Base-by-base conservation (phyloP, 805 yeast species). In the Cephaloascus albidus region DNA sequence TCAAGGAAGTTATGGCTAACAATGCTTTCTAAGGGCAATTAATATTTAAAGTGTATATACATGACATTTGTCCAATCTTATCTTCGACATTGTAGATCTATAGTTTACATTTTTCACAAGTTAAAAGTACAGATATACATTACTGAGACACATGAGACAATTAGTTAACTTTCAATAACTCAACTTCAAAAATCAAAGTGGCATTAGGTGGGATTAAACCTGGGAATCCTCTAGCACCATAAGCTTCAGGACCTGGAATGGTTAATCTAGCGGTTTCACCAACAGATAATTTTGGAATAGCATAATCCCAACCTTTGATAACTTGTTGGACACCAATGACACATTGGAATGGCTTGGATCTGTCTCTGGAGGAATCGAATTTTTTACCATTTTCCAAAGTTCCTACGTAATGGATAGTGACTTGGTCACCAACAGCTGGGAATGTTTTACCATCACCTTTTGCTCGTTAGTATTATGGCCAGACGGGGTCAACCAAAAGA, bases 141-240 rank as follows among this genome's bases (percentile, higher is more conserved):
- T n/a, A n/a, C n/a, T n/a, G n/a, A n/a, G n/a, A n/a, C n/a, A n/a
- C n/a, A n/a, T n/a, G n/a, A 27, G 31, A 14, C 14, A 10, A 14
- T 47, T 63, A 73, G 58, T 74, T 74, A 46, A 77, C 72, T 43
- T 68, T 70, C 42, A 76, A 54, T 56, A 85, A 74, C 63, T 85
- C 90, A 46, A 85, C 93, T 51, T 85, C 93, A 51, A 85, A 85
- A 53, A 86, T 69, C 66, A 90, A 76, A 51, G 96, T 89, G 48
- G 97, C 94, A 63, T 86, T 87, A 52, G 96, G 96, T 49, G 97
- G 97, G 58, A 90, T 90, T 58, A 87, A 70, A 51, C 96, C 96
- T 51, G 97, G 97, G 80, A 84, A 87, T 37, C 97, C 97, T 66
- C 95, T 81, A 48, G 76, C 74, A 46, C 97, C 97, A 67, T 90